Percentiles rank a stretch among this genome's conserved stretches.
These are phyloP conservation scores for Endotrypanum monterogeii DNA, from an alignment of 208 protist genomes.

Conservation along the genomic window DNA sequence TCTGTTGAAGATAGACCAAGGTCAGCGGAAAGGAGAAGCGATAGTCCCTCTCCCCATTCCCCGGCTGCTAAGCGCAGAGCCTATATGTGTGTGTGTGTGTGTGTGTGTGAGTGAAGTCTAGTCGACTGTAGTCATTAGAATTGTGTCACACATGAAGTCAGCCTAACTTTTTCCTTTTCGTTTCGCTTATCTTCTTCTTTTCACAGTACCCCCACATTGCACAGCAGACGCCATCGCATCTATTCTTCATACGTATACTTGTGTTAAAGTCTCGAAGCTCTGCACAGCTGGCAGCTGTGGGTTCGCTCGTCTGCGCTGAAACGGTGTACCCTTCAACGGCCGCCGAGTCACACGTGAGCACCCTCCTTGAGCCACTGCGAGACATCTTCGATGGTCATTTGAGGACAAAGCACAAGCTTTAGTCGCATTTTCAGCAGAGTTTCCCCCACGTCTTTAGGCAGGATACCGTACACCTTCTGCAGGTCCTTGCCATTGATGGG, in stretches of 20 bases:
- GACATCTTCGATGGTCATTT: conserved; percentile 20
- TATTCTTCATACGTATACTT: background rate
- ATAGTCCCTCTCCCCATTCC: no score
- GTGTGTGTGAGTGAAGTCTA: no score
- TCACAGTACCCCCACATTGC: background rate
- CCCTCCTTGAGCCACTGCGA: conserved; percentile 24
- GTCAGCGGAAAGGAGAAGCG: background rate
- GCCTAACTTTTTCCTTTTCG: background rate
- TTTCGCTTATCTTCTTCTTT: background rate
- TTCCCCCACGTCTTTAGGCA: conserved; percentile 50
- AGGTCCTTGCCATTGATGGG: conserved; percentile 78
- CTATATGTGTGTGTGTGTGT: background rate
- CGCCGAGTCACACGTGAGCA: conserved; percentile 1
- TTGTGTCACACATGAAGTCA: background rate
- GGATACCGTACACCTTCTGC: conserved; percentile 39
- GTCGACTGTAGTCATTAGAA: background rate
- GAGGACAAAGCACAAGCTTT: conserved; percentile 58
- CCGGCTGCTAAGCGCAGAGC: no score
- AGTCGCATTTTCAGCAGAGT: conserved; percentile 54
- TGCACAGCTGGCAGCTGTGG: background rate
- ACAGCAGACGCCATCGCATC: background rate
- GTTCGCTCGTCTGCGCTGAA: background rate
- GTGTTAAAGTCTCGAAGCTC: background rate
- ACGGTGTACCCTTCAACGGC: background rate
- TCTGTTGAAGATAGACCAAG: background rate